phyloP scores from a whole-genome alignment of 2,329 filamentous ascomycete genomes.

The Diaporthe sp. region DNA sequence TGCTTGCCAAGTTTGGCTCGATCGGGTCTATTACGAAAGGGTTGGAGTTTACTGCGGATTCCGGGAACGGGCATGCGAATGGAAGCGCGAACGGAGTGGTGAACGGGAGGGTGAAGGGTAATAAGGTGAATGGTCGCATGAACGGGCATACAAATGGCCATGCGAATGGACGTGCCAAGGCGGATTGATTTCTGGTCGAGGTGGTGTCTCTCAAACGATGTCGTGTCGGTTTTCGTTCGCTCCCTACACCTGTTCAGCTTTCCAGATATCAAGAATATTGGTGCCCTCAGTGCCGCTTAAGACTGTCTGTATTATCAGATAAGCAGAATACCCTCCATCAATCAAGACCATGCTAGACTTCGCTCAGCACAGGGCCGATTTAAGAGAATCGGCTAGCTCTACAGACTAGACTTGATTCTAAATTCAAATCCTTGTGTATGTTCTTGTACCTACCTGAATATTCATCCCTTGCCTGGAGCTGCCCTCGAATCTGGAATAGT shows the following conservation, averaged over 20 bases:
- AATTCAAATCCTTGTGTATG: background rate
- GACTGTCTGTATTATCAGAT: background rate
- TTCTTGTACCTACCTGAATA: background rate
- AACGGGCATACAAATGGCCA: background rate
- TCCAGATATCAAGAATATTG: too few species aligned
- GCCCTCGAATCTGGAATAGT: too few species aligned
- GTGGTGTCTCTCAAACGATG: too few species aligned
- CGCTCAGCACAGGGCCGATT: background rate
- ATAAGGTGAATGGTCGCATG: background rate
- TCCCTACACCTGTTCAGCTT: too few species aligned
- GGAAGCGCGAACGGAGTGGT: background rate
- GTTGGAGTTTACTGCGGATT: slow-evolving; percentile 17
- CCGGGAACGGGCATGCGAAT: background rate
- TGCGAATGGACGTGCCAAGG: background rate
- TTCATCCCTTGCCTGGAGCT: too few species aligned
- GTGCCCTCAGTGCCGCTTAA: background rate
- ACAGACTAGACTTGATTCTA: too few species aligned
- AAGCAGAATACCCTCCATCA: too few species aligned
- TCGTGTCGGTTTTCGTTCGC: background rate
- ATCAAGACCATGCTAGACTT: background rate
- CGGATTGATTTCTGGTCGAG: background rate
- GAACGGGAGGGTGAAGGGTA: background rate
- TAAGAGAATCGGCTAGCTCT: background rate
- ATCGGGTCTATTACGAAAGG: slow-evolving; percentile 36
- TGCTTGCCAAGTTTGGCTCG: slow-evolving; percentile 19